A percentile compares a stretch with the other conserved stretches of the same genome.
phyloP scores from a whole-genome alignment of 1,284 basidiomycete species.

The Cutaneotrichosporon sp. region DNA sequence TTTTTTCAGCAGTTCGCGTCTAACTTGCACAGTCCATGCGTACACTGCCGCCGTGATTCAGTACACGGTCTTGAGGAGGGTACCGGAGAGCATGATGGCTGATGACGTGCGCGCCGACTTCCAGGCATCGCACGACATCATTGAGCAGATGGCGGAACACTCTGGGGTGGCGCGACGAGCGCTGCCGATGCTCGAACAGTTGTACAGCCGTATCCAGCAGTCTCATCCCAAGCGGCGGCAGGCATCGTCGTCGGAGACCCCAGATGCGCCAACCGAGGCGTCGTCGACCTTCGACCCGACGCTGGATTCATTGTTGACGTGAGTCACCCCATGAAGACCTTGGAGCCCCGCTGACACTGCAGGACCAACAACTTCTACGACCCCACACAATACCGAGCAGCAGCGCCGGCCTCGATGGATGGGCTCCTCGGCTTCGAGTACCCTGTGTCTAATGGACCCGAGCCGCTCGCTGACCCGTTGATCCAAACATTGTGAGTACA shows the following conservation, averaged over 20 bases:
- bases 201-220: constrained; percentile 18
- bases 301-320: constrained; percentile 7
- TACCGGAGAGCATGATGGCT: constrained; percentile 30
- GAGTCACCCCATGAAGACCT: not conserved
- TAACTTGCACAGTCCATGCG: constrained; percentile 25
- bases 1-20: not conserved
- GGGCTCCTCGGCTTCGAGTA: constrained; percentile 22
- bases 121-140: constrained; percentile 20
- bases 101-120: constrained; percentile 32
- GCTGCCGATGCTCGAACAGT: constrained; percentile 21
- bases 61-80: constrained; percentile 26
- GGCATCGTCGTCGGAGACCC: not conserved
- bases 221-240: constrained; percentile 12
- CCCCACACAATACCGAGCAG: constrained; percentile 5
- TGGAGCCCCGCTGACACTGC: not conserved
- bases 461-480: constrained; percentile 21
- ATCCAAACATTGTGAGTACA: constrained; percentile 26
- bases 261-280: constrained; percentile 1
- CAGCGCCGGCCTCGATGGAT: constrained; percentile 14
- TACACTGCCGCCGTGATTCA: constrained; percentile 34
- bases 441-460: constrained; percentile 7
- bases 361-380: constrained; percentile 12
- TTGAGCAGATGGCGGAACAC: constrained; percentile 26
- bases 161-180: constrained; percentile 24
- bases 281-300: not conserved